Evolutionary conservation across 1,284 basidiomycete species (phyloP).

Genomic region (Ceraceosorus bombacis): DNA sequence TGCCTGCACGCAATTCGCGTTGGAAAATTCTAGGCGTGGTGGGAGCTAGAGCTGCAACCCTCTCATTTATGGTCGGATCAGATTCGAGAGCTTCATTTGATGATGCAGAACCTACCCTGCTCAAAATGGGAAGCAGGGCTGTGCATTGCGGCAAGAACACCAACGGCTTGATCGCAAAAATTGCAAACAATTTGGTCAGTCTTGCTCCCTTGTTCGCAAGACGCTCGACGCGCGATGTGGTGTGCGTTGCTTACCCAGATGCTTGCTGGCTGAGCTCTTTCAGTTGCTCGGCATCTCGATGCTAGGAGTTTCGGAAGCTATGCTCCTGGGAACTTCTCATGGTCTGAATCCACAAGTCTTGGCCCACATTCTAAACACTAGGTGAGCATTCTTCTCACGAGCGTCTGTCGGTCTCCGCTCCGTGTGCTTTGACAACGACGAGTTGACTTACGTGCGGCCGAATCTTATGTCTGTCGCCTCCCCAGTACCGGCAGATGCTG

Average conservation of each 20-base stretch:
- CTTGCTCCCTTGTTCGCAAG: neutral
- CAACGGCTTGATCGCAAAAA: slow-evolving; percentile 46
- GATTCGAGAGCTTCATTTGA: slow-evolving; percentile 60
- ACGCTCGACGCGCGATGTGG: too few species aligned
- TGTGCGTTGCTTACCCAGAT: too few species aligned
- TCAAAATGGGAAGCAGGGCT: slow-evolving; percentile 67
- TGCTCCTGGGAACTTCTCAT: slow-evolving; percentile 37
- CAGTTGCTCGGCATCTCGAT: slow-evolving; percentile 34
- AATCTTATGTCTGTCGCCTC: too few species aligned
- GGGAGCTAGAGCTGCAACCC: slow-evolving; percentile 66
- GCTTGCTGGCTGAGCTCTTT: neutral
- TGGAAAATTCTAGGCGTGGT: slow-evolving; percentile 57
- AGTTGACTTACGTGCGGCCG: too few species aligned
- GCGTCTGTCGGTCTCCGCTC: too few species aligned
- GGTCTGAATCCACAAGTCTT: slow-evolving; percentile 32
- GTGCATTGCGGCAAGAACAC: slow-evolving; percentile 80
- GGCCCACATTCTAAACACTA: slow-evolving; percentile 41
- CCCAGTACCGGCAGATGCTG: slow-evolving; percentile 57
- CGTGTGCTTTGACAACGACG: too few species aligned
- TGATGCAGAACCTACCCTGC: slow-evolving; percentile 56
- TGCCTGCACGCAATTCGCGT: neutral
- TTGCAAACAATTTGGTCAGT: slow-evolving; percentile 37
- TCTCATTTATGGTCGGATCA: slow-evolving; percentile 80
- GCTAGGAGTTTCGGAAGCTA: slow-evolving; percentile 38
- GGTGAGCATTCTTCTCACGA: neutral